A percentile compares a stretch with the other conserved stretches of the same genome.
Evolutionary conservation across 2,329 filamentous ascomycete genomes (phyloP).

Genomic region (Lachnellula willkommii): DNA sequence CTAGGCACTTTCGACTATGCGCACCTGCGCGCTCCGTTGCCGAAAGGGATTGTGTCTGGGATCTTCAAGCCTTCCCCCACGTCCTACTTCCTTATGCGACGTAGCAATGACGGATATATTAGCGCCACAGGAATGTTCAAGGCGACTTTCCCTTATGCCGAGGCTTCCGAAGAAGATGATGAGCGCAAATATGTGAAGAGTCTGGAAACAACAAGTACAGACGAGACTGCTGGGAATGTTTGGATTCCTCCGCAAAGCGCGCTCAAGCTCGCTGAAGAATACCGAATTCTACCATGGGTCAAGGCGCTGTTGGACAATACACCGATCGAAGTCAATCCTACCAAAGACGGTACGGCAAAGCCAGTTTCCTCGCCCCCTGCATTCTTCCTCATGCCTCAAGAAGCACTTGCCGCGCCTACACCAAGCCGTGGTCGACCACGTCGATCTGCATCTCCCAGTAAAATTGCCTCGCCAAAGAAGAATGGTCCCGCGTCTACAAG

Average conservation of each 20-base stretch:
- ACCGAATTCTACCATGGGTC: constrained; percentile 81
- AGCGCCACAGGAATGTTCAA: constrained; percentile 92
- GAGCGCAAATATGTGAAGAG: constrained; percentile 83
- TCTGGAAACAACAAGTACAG: constrained; percentile 71
- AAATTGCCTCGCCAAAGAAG: constrained; percentile 43
- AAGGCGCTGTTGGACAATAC: constrained; percentile 85
- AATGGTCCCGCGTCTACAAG: constrained; percentile 20
- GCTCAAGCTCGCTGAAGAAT: constrained; percentile 78
- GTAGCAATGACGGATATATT: constrained; percentile 77
- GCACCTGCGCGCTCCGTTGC: constrained; percentile 85
- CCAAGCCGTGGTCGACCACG: constrained; percentile 43
- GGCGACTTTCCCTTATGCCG: constrained; percentile 76
- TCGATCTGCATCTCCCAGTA: constrained; percentile 53
- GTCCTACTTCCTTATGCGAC: constrained; percentile 95
- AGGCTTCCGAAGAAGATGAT: constrained; percentile 63
- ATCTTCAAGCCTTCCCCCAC: constrained; percentile 83
- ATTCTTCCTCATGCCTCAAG: constrained; percentile 51
- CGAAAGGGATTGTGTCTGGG: constrained; percentile 84
- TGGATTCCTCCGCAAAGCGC: constrained; percentile 88
- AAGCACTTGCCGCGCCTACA: constrained; percentile 32
- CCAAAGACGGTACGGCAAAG: constrained; percentile 52
- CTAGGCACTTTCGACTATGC: constrained; percentile 91
- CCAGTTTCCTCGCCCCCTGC: constrained; percentile 76
- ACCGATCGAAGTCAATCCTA: constrained; percentile 54
- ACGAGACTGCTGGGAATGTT: constrained; percentile 93